Percentiles rank a stretch among this genome's conserved stretches.
These are phyloP conservation scores for Chlamydomonas incerta DNA, from an alignment of 139 green algal genomes.

Conservation along the genomic window DNA sequence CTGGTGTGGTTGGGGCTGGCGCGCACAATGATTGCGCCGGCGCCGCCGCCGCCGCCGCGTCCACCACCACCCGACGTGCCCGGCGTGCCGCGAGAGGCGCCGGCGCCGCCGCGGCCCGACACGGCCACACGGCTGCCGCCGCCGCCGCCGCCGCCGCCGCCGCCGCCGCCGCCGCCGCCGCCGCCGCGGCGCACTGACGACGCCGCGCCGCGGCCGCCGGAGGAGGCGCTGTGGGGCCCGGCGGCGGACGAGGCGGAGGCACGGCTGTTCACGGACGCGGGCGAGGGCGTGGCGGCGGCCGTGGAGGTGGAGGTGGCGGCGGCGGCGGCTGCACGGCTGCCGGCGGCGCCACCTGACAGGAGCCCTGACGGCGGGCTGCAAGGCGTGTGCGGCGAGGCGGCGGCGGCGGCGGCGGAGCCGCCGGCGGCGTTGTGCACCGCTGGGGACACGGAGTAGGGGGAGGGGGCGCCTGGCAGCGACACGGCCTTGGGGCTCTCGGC, in stretches of 20 bases:
- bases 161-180: neutral
- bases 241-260: neutral
- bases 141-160: neutral
- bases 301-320: neutral
- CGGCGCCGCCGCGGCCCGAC: neutral
- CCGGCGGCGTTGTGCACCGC: neutral
- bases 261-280: neutral
- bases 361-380: neutral
- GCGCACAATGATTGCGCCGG: neutral
- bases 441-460: neutral
- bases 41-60: neutral
- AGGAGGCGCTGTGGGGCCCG: neutral
- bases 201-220: neutral
- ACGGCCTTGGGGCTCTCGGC: neutral
- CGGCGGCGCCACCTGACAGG: neutral
- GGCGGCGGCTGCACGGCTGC: neutral
- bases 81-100: neutral
- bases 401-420: neutral
- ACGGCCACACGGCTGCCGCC: neutral
- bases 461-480: neutral
- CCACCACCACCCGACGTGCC: neutral
- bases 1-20: slow-evolving; percentile 14
- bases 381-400: neutral
- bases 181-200: neutral
- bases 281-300: neutral